Percentiles rank a stretch among this genome's conserved stretches.
phyloP scores from a whole-genome alignment of 176 grass and related monocot genomes.

The Thinopyrum elongatum region DNA sequence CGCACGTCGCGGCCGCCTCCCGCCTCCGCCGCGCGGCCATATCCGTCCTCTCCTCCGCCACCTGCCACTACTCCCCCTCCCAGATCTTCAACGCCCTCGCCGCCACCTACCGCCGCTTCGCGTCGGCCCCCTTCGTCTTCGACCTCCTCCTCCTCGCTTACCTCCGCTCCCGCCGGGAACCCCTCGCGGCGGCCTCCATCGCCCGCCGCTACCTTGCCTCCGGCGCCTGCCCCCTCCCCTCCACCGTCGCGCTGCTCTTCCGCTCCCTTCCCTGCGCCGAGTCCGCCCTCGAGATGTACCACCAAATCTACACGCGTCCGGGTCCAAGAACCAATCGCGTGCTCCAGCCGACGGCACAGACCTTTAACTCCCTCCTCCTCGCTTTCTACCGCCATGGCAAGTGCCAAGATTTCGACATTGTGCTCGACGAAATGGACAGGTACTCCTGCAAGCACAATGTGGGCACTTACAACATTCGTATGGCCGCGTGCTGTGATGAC shows the following conservation, averaged over 20 bases:
- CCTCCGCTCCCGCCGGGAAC: constrained; percentile 23
- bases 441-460: constrained; percentile 45
- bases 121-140: constrained; percentile 29
- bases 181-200: constrained; percentile 14
- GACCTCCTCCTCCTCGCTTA: constrained; percentile 51
- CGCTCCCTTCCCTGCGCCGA: constrained; percentile 28
- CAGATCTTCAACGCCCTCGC: constrained; percentile 31
- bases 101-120: constrained; percentile 32
- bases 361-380: constrained; percentile 59
- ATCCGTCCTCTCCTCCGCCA: constrained; percentile 16
- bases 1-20: constrained; percentile 24
- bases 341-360: constrained; percentile 24
- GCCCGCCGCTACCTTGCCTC: constrained; percentile 5
- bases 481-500: constrained; percentile 37
- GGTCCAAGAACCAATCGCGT: not conserved
- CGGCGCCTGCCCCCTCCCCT: constrained; percentile 16
- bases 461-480: constrained; percentile 48
- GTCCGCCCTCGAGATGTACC: constrained; percentile 44
- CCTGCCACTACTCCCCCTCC: constrained; percentile 9
- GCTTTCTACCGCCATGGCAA: constrained; percentile 40
- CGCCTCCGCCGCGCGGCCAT: constrained; percentile 24
- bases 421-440: constrained; percentile 39
- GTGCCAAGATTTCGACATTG: constrained; percentile 18
- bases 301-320: constrained; percentile 27
- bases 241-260: constrained; percentile 13